phyloP scores from a whole-genome alignment of 2,329 filamentous ascomycete species.

The Eutypella sp. region DNA sequence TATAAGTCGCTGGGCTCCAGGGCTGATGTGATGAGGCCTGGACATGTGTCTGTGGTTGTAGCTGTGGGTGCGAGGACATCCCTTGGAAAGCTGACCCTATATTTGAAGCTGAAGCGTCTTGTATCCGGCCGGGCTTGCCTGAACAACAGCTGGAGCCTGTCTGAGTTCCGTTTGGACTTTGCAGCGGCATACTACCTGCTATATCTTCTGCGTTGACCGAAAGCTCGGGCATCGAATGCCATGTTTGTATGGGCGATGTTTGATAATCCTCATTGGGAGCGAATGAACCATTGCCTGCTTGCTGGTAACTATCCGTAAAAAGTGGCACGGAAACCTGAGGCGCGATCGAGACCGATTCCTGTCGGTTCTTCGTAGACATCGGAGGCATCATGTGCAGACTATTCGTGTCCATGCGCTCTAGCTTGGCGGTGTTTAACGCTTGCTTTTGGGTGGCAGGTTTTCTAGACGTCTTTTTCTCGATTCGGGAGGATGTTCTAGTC shows the following conservation, averaged over 20 bases:
- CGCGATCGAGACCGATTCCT: slow-evolving; percentile 10
- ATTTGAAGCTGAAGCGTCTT: background rate
- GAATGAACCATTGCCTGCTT: background rate
- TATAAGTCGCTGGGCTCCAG: background rate
- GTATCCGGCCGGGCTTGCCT: background rate
- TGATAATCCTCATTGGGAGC: background rate
- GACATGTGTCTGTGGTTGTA: background rate
- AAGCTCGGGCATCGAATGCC: background rate
- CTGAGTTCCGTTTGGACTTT: slow-evolving; percentile 3
- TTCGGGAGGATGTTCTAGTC: slow-evolving; percentile 35
- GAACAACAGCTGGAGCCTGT: slow-evolving; percentile 1
- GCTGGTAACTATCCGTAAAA: background rate
- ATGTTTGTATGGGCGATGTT: background rate
- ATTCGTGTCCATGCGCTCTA: slow-evolving; percentile 50
- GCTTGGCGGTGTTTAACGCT: slow-evolving; percentile 43
- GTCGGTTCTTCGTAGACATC: slow-evolving; percentile 29
- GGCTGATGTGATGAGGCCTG: background rate
- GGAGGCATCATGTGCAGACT: slow-evolving; percentile 40
- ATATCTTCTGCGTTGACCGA: background rate
- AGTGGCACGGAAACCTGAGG: background rate
- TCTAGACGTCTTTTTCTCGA: slow-evolving; percentile 36
- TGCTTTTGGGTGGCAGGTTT: slow-evolving; percentile 38
- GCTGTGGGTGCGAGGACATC: slow-evolving; percentile 1
- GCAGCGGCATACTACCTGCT: background rate
- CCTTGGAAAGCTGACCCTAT: slow-evolving; percentile 4